Percentiles rank a stretch among this genome's conserved stretches.
Evolutionary conservation across 1,139 yeast genomes (phyloP).

Genomic region (Pichia kudriavzevii): DNA sequence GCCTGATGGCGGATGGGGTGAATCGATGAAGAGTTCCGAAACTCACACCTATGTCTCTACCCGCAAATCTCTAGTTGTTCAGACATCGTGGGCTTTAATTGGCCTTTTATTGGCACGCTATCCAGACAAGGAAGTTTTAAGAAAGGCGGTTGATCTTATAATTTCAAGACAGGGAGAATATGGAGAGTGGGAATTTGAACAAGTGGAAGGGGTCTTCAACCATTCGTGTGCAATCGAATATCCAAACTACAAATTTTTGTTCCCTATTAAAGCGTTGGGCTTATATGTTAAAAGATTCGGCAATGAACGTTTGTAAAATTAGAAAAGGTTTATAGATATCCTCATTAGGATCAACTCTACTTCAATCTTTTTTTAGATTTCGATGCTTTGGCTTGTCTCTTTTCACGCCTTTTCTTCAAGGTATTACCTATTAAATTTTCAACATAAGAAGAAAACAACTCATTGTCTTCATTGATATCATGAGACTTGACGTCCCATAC

Average conservation of each 20-base stretch:
- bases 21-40: slow-evolving; percentile 77
- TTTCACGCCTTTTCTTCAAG: slow-evolving; percentile 25
- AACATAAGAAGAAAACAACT: slow-evolving; percentile 26
- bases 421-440: slow-evolving; percentile 30
- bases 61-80: slow-evolving; percentile 66
- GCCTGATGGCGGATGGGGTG: slow-evolving; percentile 97
- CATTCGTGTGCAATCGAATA: slow-evolving; percentile 92
- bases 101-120: slow-evolving; percentile 76
- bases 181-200: slow-evolving; percentile 86
- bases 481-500: slow-evolving; percentile 21
- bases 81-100: slow-evolving; percentile 89
- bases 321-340: neutral
- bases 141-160: slow-evolving; percentile 55
- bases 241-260: slow-evolving; percentile 84
- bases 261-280: slow-evolving; percentile 91
- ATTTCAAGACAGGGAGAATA: slow-evolving; percentile 59
- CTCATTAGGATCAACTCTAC: too few species aligned
- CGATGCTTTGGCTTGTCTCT: slow-evolving; percentile 3
- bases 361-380: neutral
- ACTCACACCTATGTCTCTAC: slow-evolving; percentile 65
- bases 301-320: slow-evolving; percentile 10
- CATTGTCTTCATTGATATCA: slow-evolving; percentile 23
- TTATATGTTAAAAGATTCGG: slow-evolving; percentile 38
- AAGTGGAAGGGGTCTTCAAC: slow-evolving; percentile 92
- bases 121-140: slow-evolving; percentile 60